Evolutionary conservation across 305 asterid species (phyloP), one percentile per base, ranked within the genome.

Genomic region (Fraxinus ornus): DNA sequence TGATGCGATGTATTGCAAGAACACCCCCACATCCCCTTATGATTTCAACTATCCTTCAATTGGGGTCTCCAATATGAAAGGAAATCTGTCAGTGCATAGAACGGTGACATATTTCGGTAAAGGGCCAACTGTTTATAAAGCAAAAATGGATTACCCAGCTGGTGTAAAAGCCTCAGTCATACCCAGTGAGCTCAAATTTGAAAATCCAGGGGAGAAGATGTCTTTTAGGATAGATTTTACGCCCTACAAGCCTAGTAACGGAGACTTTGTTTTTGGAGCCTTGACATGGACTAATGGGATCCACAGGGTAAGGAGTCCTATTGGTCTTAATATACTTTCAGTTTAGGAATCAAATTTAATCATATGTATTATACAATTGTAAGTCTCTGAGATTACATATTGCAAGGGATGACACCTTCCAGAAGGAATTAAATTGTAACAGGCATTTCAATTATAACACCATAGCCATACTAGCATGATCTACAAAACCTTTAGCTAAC

Each of bases 21-120:
- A 83, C 64, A 77, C 83, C 64, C 66, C 84, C 3, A 74, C 49
- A 49, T 78, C 90, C 12, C 78, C 95, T 0, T 87, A 87, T 24
- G 81, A 90, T 68, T 78, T 92, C 19, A 90, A 92, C 81, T 92
- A 90, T 75, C 95, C 95, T n/a, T 88, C 95, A 41, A 92, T 90
- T 35, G 93, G 89, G 81, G 89, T 90, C 6, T 87, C 90, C 77
- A 88, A 82, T 84, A 66, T 88, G 90, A 81, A 33, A 72, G 93
- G 91, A 47, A 85, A 78, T 26, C 35, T 84, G 52, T 84, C 91
- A 22, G 93, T 91, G 82, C 88, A 84, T 21, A 81, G 95, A 87
- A 88, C 85, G 35, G 90, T 91, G 41, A 93, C 94, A 47, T 91
- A 89, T 32, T 83, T 72, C 41, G 94, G 95, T 2, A 76, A 79